Conservation (phyloP, 805 yeast species). For the Ogataea thermomethanolica region DNA sequence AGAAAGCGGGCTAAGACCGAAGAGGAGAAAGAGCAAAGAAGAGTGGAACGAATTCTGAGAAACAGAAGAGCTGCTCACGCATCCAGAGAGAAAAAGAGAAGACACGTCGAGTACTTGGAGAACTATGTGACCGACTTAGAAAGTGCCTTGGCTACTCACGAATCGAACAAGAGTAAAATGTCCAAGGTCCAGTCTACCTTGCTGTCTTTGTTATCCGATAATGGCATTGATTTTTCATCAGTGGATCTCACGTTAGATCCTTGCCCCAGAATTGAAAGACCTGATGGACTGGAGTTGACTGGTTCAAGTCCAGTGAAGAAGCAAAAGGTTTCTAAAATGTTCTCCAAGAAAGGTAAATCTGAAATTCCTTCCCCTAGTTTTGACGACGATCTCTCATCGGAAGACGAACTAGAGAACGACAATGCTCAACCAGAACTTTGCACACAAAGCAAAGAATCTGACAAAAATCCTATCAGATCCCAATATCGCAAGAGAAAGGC, state of each 20-base stretch:
- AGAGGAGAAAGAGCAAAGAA: conserved; percentile 95
- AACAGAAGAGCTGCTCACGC: conserved; percentile 98
- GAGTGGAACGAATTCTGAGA: conserved; percentile 87
- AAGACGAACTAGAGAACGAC: conserved; percentile 20
- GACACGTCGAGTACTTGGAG: conserved; percentile 85
- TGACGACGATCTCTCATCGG: conserved; percentile 23
- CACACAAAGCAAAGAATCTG: background rate
- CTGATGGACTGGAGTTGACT: conserved; percentile 27
- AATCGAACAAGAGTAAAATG: conserved; percentile 16
- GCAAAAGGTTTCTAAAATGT: conserved; percentile 12
- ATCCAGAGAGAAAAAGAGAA: conserved; percentile 92
- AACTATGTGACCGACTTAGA: conserved; percentile 47
- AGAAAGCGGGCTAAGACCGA: conserved; percentile 94
- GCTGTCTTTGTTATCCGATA: conserved; percentile 16
- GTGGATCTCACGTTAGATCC: conserved; percentile 15
- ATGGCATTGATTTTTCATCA: conserved; percentile 16
- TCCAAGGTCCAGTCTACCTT: conserved; percentile 15
- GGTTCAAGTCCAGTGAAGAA: conserved; percentile 19
- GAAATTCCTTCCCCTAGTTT: conserved; percentile 25
- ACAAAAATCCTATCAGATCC: conserved; percentile 1
- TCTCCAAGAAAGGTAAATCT: conserved; percentile 4
- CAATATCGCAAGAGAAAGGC: conserved; percentile 16
- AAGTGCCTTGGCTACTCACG: conserved; percentile 12
- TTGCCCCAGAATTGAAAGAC: conserved; percentile 21
- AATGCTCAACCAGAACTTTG: conserved; percentile 11